phyloP scores from a whole-genome alignment of 768 basidiomycete species.

The Russula sp. region DNA sequence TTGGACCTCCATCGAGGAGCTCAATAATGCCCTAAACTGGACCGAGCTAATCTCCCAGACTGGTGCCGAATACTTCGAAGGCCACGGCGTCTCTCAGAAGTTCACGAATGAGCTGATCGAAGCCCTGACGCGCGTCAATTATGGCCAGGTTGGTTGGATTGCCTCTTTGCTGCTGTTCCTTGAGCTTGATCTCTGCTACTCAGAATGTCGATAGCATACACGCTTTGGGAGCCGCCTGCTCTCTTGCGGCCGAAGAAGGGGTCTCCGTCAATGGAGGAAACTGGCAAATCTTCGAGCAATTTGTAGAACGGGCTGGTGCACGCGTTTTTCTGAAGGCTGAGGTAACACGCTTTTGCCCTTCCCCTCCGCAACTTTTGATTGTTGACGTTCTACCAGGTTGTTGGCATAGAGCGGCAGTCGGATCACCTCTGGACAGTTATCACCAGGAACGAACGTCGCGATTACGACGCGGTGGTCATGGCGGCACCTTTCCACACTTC shows the following conservation, averaged over 20 bases:
- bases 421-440: conserved; percentile 45
- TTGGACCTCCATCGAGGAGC: conserved; percentile 48
- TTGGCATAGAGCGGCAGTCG: conserved; percentile 24
- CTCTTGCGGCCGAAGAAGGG: conserved; percentile 67
- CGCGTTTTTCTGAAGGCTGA: conserved; percentile 62
- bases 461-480: conserved; percentile 73
- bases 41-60: conserved; percentile 37
- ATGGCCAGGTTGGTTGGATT: conserved; percentile 51
- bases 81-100: conserved; percentile 44
- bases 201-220: conserved; percentile 69
- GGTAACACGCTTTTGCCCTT: conserved; percentile 34
- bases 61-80: conserved; percentile 46
- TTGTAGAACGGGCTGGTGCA: conserved; percentile 64
- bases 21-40: conserved; percentile 22
- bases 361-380: background rate
- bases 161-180: background rate
- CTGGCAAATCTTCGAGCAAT: conserved; percentile 75
- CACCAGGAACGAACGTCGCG: conserved; percentile 34
- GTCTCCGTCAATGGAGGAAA: conserved; percentile 70
- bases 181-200: background rate
- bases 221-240: conserved; percentile 62
- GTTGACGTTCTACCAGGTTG: conserved; percentile 36
- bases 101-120: conserved; percentile 69
- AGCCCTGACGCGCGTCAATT: conserved; percentile 68
- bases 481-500: conserved; percentile 81